phyloP scores from a whole-genome alignment of 2,329 filamentous ascomycete species.

The Aspergillus ustus region DNA sequence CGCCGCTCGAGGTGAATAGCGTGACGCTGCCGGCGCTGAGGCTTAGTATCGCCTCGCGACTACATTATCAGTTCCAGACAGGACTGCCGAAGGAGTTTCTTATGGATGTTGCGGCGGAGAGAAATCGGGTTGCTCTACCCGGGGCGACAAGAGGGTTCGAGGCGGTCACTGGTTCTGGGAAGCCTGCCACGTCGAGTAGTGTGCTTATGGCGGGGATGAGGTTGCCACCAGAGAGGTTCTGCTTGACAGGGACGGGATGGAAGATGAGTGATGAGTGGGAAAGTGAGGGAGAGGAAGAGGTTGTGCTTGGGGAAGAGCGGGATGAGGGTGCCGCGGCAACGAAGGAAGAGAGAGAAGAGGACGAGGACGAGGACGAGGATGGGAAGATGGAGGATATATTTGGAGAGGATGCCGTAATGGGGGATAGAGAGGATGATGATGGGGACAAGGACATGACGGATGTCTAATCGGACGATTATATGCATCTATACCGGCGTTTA shows the following conservation, averaged over 20 bases:
- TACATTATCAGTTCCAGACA: conserved; percentile 64
- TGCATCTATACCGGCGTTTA: conserved; percentile 6
- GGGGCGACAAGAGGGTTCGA: conserved; percentile 58
- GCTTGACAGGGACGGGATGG: conserved; percentile 62
- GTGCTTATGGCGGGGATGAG: conserved; percentile 57
- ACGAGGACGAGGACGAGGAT: conserved; percentile 50
- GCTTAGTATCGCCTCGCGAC: conserved; percentile 63
- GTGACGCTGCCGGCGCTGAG: conserved; percentile 63
- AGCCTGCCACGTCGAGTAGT: conserved; percentile 36
- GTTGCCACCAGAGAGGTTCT: conserved; percentile 66
- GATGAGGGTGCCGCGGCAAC: conserved; percentile 30
- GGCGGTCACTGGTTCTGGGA: conserved; percentile 24
- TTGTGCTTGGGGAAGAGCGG: conserved; percentile 28
- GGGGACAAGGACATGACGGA: conserved; percentile 50
- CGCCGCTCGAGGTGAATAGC: conserved; percentile 51
- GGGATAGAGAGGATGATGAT: conserved; percentile 39
- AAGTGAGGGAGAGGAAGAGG: conserved; percentile 56
- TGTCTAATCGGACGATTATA: conserved; percentile 30
- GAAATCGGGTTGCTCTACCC: conserved; percentile 59
- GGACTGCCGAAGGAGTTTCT: conserved; percentile 66
- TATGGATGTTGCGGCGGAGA: conserved; percentile 60
- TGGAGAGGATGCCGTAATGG: conserved; percentile 47
- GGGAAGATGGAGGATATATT: conserved; percentile 55
- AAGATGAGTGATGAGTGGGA: conserved; percentile 63
- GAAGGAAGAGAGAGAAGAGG: conserved; percentile 35